These are phyloP conservation scores for Sporothrix mexicana DNA, from an alignment of 2,329 filamentous ascomycete species.

Conservation along the genomic window DNA sequence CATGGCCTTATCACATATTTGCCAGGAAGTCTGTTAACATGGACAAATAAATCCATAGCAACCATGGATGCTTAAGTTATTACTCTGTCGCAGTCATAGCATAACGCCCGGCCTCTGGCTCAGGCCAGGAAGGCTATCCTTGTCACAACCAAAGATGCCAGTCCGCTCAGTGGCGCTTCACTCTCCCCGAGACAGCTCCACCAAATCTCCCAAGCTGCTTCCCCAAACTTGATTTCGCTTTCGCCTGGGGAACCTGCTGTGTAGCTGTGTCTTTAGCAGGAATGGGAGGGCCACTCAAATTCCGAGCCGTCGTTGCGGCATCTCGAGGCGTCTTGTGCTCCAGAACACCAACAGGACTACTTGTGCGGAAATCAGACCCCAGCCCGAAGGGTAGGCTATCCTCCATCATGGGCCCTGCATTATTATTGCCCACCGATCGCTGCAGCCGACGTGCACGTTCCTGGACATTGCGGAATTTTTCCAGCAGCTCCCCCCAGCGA, in stretches of 20 bases:
- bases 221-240: slow-evolving; percentile 67
- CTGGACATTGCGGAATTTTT: slow-evolving; percentile 92
- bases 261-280: slow-evolving; percentile 54
- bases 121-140: no score
- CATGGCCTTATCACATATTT: no score
- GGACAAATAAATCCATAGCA: no score
- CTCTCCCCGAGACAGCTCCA: slow-evolving; percentile 71
- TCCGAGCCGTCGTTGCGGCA: slow-evolving; percentile 46
- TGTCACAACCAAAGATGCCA: background rate
- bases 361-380: slow-evolving; percentile 47
- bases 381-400: slow-evolving; percentile 52
- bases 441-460: slow-evolving; percentile 79
- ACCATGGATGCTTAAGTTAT: no score
- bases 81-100: background rate
- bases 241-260: slow-evolving; percentile 55
- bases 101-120: background rate
- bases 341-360: slow-evolving; percentile 49
- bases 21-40: no score
- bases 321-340: slow-evolving; percentile 53
- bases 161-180: slow-evolving; percentile 53
- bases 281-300: background rate
- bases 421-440: slow-evolving; percentile 59
- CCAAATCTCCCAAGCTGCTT: slow-evolving; percentile 73
- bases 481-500: slow-evolving; percentile 88
- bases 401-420: slow-evolving; percentile 47